Conservation (phyloP, 176 grass and related monocot genomes). For the Raddia distichophylla region DNA sequence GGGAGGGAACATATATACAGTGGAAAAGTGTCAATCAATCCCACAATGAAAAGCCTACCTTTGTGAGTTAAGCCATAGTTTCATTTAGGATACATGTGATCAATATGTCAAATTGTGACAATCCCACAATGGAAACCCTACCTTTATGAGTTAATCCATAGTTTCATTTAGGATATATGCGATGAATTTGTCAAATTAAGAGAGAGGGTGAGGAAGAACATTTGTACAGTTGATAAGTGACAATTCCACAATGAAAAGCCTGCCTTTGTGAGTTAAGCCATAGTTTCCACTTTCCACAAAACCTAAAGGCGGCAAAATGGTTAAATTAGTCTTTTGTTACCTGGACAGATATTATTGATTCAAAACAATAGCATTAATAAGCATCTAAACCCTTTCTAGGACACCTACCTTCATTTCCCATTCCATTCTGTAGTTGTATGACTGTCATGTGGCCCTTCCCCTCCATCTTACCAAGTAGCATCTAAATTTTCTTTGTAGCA, state of each 20-base stretch:
- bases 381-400: not conserved
- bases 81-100: not conserved
- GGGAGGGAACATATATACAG: not conserved
- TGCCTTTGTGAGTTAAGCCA: not conserved
- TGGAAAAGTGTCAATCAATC: not conserved
- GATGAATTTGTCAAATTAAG: slow-evolving; percentile 4
- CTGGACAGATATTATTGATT: slow-evolving; percentile 6
- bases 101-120: not conserved
- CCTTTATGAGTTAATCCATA: not conserved
- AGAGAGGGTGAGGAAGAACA: not conserved
- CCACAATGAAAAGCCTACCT: not conserved
- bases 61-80: not conserved
- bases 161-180: not conserved
- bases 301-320: not conserved
- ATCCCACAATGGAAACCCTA: not conserved
- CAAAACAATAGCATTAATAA: slow-evolving; percentile 4
- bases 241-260: not conserved
- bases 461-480: not conserved
- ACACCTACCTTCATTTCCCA: not conserved
- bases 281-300: not conserved
- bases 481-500: not conserved
- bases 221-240: not conserved
- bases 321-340: not conserved
- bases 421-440: not conserved
- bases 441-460: not conserved